phyloP scores from a whole-genome alignment of 345 rosid species.

The Leavenworthia alabamica region DNA sequence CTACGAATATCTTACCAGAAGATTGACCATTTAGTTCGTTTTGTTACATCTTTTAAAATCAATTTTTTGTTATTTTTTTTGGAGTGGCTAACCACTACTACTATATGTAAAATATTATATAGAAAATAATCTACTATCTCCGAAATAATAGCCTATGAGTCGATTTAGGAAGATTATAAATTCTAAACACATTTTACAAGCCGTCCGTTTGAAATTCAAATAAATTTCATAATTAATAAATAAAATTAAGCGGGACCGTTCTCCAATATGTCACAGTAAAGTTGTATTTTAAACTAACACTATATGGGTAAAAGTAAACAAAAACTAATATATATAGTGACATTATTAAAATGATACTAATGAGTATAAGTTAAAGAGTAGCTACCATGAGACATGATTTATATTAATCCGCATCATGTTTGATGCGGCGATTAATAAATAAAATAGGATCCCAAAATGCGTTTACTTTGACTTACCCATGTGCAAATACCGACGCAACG shows the following conservation, averaged over 20 bases:
- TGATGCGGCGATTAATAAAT: conserved; percentile 33
- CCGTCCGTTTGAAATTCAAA: neutral
- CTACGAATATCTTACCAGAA: too few relatives aligned
- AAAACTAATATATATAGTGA: neutral
- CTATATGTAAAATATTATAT: too few relatives aligned
- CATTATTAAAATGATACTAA: neutral
- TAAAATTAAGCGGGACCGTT: neutral
- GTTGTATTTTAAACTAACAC: neutral
- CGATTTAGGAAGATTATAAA: too few relatives aligned
- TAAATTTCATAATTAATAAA: too few relatives aligned
- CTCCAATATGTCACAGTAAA: neutral
- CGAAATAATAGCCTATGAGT: too few relatives aligned
- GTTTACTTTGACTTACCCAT: conserved; percentile 37
- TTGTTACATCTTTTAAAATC: too few relatives aligned
- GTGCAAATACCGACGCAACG: conserved; percentile 27
- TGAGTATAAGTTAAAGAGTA: conserved; percentile 23
- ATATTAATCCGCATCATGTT: conserved; percentile 22
- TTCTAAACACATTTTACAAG: too few relatives aligned
- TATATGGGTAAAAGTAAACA: too few relatives aligned
- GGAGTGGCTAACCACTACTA: too few relatives aligned
- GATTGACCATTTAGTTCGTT: too few relatives aligned
- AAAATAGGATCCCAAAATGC: conserved; percentile 24
- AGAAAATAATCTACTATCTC: too few relatives aligned
- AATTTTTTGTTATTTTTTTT: too few relatives aligned
- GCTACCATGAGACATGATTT: conserved; percentile 30